Conservation (phyloP, 441 rosid genomes). For the Corymbia calophylla region DNA sequence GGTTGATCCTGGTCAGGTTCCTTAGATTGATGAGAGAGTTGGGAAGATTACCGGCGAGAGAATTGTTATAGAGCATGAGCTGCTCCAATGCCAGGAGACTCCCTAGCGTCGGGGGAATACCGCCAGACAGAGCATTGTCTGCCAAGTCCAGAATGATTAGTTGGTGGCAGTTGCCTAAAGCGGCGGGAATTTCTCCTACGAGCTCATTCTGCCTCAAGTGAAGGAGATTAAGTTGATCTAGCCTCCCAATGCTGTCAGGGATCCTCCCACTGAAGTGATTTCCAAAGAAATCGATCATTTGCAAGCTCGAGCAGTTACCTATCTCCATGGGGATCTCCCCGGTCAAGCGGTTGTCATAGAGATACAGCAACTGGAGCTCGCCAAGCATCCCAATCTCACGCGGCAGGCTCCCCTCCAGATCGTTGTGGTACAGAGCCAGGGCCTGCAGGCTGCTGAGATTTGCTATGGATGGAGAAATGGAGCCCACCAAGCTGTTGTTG, state of each 20-base stretch:
- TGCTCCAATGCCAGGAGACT: conserved; percentile 40
- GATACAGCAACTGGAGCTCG: conserved; percentile 48
- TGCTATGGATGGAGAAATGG: conserved; percentile 45
- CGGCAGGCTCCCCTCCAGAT: conserved; percentile 59
- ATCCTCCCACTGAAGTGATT: conserved; percentile 61
- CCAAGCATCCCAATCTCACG: conserved; percentile 48
- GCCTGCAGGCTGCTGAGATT: conserved; percentile 61
- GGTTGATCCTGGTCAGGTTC: conserved; percentile 73
- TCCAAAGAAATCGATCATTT: conserved; percentile 70
- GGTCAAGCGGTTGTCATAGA: conserved; percentile 58
- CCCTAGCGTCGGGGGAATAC: conserved; percentile 49
- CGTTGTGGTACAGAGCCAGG: conserved; percentile 65
- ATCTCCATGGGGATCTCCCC: conserved; percentile 76
- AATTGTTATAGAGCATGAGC: conserved; percentile 87
- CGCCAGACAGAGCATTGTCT: conserved; percentile 61
- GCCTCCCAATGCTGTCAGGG: conserved; percentile 47
- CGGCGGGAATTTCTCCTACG: conserved; percentile 53
- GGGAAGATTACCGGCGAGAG: conserved; percentile 67
- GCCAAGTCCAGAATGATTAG: conserved; percentile 73
- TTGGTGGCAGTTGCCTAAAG: conserved; percentile 60
- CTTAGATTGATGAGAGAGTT: conserved; percentile 36
- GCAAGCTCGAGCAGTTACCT: conserved; percentile 68
- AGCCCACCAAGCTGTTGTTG: conserved; percentile 74
- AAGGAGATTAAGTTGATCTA: conserved; percentile 49
- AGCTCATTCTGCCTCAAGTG: conserved; percentile 76